A percentile compares a stretch with the other conserved stretches of the same genome.
Conservation (phyloP, 495 filamentous ascomycete species). For the Margaritispora aquatica region DNA sequence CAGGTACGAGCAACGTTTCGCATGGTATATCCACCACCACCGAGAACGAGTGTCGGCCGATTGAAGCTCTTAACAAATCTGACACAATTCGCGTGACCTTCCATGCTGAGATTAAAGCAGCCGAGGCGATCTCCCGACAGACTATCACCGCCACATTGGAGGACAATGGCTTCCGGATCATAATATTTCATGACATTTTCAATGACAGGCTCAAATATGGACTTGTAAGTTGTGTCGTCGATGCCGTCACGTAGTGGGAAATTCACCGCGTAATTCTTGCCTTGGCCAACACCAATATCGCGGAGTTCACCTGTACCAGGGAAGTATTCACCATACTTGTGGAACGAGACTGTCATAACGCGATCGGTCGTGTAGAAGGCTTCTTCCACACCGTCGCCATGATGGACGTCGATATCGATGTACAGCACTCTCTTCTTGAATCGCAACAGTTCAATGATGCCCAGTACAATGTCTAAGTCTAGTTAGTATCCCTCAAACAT, state of each 20-base stretch:
- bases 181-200: conserved; percentile 94
- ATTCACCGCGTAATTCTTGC: conserved; percentile 94
- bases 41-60: conserved; percentile 84
- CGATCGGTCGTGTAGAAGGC: conserved; percentile 97
- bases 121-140: conserved; percentile 91
- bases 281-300: conserved; percentile 87
- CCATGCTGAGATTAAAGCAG: conserved; percentile 98
- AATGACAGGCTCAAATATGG: conserved; percentile 93
- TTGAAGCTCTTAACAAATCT: conserved; percentile 91
- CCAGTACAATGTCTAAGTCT: conserved; percentile 81
- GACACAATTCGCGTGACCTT: conserved; percentile 95
- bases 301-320: conserved; percentile 94
- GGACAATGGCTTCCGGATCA: conserved; percentile 85
- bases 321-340: conserved; percentile 99
- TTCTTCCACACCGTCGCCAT: conserved; percentile 96
- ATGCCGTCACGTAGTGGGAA: conserved; percentile 96
- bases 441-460: conserved; percentile 90
- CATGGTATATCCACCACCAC: conserved; percentile 98
- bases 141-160: conserved; percentile 95
- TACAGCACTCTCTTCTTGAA: conserved; percentile 93
- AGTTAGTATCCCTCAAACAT: conserved; percentile 1
- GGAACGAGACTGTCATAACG: conserved; percentile 97
- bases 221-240: conserved; percentile 86
- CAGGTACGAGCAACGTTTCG: conserved; percentile 95
- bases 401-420: conserved; percentile 97